Conservation (phyloP, 2,329 filamentous ascomycete genomes). For the Geoglossum cookeanum region DNA sequence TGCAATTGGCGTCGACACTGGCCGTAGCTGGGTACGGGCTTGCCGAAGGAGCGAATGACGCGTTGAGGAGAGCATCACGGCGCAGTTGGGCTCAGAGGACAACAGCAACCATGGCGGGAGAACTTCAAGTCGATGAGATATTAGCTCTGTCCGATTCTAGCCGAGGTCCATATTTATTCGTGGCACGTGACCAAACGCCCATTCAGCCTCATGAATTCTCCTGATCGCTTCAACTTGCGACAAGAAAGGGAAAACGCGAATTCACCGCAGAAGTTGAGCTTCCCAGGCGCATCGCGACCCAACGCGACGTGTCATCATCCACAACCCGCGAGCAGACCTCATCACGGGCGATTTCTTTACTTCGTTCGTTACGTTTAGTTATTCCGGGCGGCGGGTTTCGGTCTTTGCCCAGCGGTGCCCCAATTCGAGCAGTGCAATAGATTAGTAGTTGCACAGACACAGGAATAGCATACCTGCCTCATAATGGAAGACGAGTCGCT, state of each 20-base stretch:
- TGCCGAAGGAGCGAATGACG: constrained; percentile 19
- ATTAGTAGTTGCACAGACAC: constrained; percentile 3
- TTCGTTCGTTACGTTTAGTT: not conserved
- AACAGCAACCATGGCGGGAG: too few relatives aligned
- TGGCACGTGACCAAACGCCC: not conserved
- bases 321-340: not conserved
- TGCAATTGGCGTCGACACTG: constrained; percentile 17
- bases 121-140: too few relatives aligned
- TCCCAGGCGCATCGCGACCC: not conserved
- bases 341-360: not conserved
- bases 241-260: not conserved
- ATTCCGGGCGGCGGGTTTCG: not conserved
- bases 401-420: not conserved
- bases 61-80: constrained; percentile 19
- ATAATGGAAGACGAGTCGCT: constrained; percentile 40
- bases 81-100: not conserved
- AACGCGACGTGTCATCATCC: not conserved
- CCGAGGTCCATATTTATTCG: not conserved
- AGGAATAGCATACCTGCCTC: constrained; percentile 13
- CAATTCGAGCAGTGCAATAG: not conserved
- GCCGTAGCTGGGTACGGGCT: constrained; percentile 26
- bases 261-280: not conserved
- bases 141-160: not conserved
- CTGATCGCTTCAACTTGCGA: constrained; percentile 1
- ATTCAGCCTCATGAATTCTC: not conserved